These are phyloP conservation scores for Aureobasidium sp. DNA, from an alignment of 2,329 filamentous ascomycete species.

Conservation along the genomic window DNA sequence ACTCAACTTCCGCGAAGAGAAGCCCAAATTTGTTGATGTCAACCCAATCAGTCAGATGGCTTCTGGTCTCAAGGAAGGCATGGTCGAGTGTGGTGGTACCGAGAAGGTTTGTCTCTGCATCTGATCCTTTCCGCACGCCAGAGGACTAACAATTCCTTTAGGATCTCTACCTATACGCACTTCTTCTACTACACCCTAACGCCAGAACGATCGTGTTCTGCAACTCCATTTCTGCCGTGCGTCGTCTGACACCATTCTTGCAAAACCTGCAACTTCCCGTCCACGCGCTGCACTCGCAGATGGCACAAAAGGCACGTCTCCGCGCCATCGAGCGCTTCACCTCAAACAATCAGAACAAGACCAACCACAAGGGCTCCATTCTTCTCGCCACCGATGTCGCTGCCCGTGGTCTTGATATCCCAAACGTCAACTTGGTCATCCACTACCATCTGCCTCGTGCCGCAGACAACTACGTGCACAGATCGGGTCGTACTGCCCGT, in stretches of 20 bases:
- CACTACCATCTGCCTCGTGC: conserved; percentile 93
- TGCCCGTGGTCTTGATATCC: conserved; percentile 87
- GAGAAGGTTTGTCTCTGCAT: conserved; percentile 61
- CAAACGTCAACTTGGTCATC: conserved; percentile 77
- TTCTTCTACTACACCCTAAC: conserved; percentile 75
- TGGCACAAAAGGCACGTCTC: conserved; percentile 93
- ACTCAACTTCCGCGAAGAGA: conserved; percentile 75
- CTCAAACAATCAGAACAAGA: conserved; percentile 29
- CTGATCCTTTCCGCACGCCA: neutral
- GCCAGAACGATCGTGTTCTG: conserved; percentile 84
- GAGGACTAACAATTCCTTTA: conserved; percentile 29
- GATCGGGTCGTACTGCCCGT: conserved; percentile 88
- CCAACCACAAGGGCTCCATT: conserved; percentile 47
- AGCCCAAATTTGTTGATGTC: conserved; percentile 85
- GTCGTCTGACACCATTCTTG: conserved; percentile 76
- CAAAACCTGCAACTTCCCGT: conserved; percentile 73
- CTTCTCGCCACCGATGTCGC: conserved; percentile 89
- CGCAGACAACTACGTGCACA: conserved; percentile 90
- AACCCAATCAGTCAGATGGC: conserved; percentile 90
- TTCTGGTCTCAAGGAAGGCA: conserved; percentile 72
- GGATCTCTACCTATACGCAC: conserved; percentile 87
- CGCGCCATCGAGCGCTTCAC: conserved; percentile 87
- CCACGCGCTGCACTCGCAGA: conserved; percentile 79
- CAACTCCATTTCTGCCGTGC: conserved; percentile 90
- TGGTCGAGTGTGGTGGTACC: conserved; percentile 85